Base-by-base conservation (phyloP, 2,329 filamentous ascomycete genomes). In the Aspergillus caelatus region DNA sequence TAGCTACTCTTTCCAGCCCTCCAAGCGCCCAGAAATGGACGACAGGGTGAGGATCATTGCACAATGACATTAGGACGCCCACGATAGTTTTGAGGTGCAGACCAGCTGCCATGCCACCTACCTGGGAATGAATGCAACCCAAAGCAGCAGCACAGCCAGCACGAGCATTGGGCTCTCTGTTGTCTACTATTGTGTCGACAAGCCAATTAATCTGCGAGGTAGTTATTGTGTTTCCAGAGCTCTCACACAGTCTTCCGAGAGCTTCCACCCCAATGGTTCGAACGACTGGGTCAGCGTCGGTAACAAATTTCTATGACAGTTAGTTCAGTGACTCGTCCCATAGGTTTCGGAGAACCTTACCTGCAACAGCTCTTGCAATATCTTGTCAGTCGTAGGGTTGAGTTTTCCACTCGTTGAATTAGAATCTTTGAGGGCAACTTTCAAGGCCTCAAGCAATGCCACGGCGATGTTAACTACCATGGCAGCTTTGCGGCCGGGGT, bases 21-120 rank as follows among this genome's bases (percentile, higher is more conserved):
- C 97, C 93, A 52, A 99, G 82, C 3, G 96, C 94, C 93, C 94
- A 98, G 75, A 94, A 97, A 77, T 99, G 95, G 10, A 99, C 95
- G 0, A 92, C 89, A 0, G 95, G 94, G 75, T 99, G 95, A 23
- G 94, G 92, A 73, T 99, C 95, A 70, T 94, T 97, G 76, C 93
- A 94, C 11, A 99, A 85, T 9, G 95, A 98, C 91, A 98, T 96
- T n/a, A 99, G 82, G 45, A 99, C 96, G 21, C 94, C 91, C n/a
- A 97, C 86, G 57, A 99, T 97, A 1, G 93, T 97, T 81, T 98
- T 98, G 57, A 99, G 84, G 75, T 99, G 95, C 71, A 95, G 93
- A 4, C 94, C 93, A 60, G 95, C 95, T 59, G 95, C 95, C 94
- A 99, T 98, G 62, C 95, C 94, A 62, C 95, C 96, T 39, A 99